Evolutionary conservation across 2,329 filamentous ascomycete species (phyloP), one percentile per base, ranked within the genome.

Genomic region (Bretziella fagacearum): DNA sequence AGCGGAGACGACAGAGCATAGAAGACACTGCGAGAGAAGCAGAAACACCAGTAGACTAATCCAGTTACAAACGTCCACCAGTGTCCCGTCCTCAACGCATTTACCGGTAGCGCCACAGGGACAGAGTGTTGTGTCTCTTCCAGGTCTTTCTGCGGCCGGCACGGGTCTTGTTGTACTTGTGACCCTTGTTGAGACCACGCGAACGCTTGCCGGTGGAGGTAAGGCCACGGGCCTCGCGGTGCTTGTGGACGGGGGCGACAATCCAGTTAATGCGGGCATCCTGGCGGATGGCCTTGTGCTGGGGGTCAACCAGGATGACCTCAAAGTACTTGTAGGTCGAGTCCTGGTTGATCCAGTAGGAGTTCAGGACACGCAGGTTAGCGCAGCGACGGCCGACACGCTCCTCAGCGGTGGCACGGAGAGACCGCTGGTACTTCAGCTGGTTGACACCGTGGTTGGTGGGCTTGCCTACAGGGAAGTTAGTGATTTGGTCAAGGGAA

Each of bases 261-360:
- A 98, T 98, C 91, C 91, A 98, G 84, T 94, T 98, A 84, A 98
- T 96, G 71, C 91, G 87, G 63, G 91, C 74, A 69, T 98, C 91
- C 65, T 83, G 84, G 70, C 91, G 91, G 78, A 98, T 98, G 65
- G 91, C 91, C 80, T 96, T 96, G 84, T 98, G 91, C 76, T 93
- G 84, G 67, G 91, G 91, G 75, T 98, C 91, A 66, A 98, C 89
- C 64, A 95, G 84, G 75, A 98, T 96, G 70, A 96, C 81, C 74
- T 98, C 91, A 77, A 79, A 98, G 84, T 98, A 98, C 79, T 98
- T 98, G 84, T 96, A 98, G 71, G 91, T 98, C 53, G 87, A 95
- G 77, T 98, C 91, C 79, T 96, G 86, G 84, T 98, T 98, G 77
- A 98, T 85, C 93, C 93, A 98, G 87, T 98, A 98, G 55, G 89